Evolutionary conservation across 140 eudicot genomes (phyloP), one percentile per base, ranked within the genome.

Genomic region (Cichorium intybus): DNA sequence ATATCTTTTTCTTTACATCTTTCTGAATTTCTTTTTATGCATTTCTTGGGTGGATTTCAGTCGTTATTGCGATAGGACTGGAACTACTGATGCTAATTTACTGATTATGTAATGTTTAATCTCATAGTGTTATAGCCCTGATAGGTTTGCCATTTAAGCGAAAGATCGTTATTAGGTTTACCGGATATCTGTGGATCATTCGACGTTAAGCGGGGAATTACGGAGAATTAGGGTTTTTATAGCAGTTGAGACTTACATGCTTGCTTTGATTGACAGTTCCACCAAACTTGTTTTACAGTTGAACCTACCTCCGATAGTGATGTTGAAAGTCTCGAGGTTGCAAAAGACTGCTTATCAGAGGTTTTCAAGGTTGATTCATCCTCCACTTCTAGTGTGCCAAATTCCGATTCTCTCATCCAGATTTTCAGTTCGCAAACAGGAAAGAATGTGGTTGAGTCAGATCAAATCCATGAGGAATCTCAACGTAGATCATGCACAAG

Each of bases 241-340:
- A 10, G 12, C 55, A 37, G 23, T 71, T 26, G 7, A 10, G 48
- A 56, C 56, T 17, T 68, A 17, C 29, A 17, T n/a, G 27, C 20
- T 47, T 47, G 48, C 29, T 49, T 22, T 21, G 24, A 71, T 12
- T 65, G 26, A 65, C 26, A 4, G 35, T 56, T 73, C 28, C 37
- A 56, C 55, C 10, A 33, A 57, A 58, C 61, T 21, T 67, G 64
- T 47, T 29, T 64, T 64, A 48, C 94, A 91, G 98, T 91, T 72
- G 98, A 91, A 66, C 85, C 92, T 65, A 74, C 84, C 24, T 80
- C 91, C 12, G 84, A 66, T 66, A 87, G 78, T 76, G 98, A 91
- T 73, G 66, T 17, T 72, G 98, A 91, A 75, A 86, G 86, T 53
- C 91, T 91, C 39, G 89, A 91, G 70, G 95, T 91, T 35, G 98